Evolutionary conservation across 1,139 yeast species (phyloP), one percentile per base, ranked within the genome.

Genomic region (Pichia sp.): DNA sequence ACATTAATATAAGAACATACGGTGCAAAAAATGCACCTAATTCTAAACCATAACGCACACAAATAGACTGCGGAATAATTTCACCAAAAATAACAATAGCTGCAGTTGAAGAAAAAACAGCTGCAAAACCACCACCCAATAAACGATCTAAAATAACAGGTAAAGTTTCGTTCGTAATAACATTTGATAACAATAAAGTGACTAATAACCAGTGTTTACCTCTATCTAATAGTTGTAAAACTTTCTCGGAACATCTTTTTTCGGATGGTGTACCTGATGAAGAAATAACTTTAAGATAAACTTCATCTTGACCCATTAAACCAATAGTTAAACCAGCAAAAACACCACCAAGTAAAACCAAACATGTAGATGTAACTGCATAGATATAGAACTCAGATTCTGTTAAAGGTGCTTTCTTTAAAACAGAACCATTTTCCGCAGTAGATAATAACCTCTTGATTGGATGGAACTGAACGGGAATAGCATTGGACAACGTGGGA

Each of bases 171-270:
- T 92, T 92, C 44, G 97, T 92, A 63, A 92, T 87, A 45, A 92
- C 97, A 62, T 92, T 92, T 24, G 84, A 79, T 40, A 90, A 71
- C 53, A 92, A 74, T 52, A 92, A 68, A 0, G 98, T 92, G 30
- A 92, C 97, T 48, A 92, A 74, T n/a, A 92, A 92, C 97, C 97
- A 90, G 68, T 92, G 98, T 64, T 92, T 92, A 49, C 97, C 97
- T 51, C 82, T 73, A 46, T 85, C 79, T 48, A 90, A 77, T 56
- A 92, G 71, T 27, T 70, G 64, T 49, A 92, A 74, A 41, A 92
- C 97, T 56, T 78, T 82, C 29, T 71, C 67, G n/a, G 97, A 94
- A 54, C 82, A 76, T 51, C 69, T 73, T 40, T 84, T 76, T 66
- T 92, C 97, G 4, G 34, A 45, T 2, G 69, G 65, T 24, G 78